Percentiles rank a stretch among this genome's conserved stretches.
These are phyloP conservation scores for Penicillium expansum DNA, from an alignment of 2,329 filamentous ascomycete species.

Conservation along the genomic window DNA sequence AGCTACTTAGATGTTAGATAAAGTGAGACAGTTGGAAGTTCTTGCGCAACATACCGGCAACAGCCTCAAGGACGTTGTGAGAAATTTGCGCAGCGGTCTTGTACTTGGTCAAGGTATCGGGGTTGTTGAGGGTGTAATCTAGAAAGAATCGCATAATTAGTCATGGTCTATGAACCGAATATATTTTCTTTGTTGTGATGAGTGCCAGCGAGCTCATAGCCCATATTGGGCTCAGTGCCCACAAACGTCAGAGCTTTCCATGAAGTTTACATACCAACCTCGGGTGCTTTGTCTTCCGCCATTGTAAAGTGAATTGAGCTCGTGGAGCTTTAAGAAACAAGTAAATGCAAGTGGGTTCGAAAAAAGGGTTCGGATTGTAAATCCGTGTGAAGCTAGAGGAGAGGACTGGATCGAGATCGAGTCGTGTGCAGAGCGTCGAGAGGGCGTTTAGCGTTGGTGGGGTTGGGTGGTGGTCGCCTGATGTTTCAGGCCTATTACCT, in stretches of 20 bases:
- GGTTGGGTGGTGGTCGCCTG: conserved; percentile 22
- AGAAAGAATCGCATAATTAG: conserved; percentile 15
- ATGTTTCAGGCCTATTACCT: conserved; percentile 15
- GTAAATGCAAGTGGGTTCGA: conserved; percentile 16
- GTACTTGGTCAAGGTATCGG: conserved; percentile 97
- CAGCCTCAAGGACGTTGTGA: conserved; percentile 88
- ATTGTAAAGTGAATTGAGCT: conserved; percentile 35
- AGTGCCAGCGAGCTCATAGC: conserved; percentile 25
- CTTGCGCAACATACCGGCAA: conserved; percentile 53
- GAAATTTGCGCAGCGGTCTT: conserved; percentile 95
- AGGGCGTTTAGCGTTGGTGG: conserved; percentile 27
- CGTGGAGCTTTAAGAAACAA: conserved; percentile 22
- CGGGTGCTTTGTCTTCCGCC: conserved; percentile 39
- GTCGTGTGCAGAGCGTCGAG: conserved; percentile 32
- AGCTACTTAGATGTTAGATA: conserved; percentile 45
- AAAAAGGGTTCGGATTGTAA: conserved; percentile 18
- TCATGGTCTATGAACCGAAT: conserved; percentile 11
- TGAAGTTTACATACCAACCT: conserved; percentile 41
- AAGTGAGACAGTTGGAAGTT: neutral
- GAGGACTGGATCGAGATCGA: conserved; percentile 25
- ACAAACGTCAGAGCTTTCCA: conserved; percentile 36
- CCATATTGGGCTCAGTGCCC: conserved; percentile 22
- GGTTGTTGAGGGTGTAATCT: conserved; percentile 90
- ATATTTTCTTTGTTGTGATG: neutral
- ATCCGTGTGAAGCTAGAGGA: conserved; percentile 21